Conservation (phyloP, 2,329 filamentous ascomycete species). For the Penicillium sp. region DNA sequence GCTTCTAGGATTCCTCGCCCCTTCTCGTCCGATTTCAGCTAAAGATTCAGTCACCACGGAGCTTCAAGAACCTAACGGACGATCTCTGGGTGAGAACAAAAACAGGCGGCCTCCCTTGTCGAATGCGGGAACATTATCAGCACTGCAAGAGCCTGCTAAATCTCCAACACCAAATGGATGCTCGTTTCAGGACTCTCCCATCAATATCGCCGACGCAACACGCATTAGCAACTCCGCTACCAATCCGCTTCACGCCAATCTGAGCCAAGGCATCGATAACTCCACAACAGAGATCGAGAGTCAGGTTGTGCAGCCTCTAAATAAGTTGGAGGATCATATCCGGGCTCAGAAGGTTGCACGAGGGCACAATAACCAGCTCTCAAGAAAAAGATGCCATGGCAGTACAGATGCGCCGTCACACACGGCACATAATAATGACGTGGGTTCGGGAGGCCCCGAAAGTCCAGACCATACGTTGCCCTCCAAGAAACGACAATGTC, state of each 20-base stretch:
- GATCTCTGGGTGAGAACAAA: not conserved
- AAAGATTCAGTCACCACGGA: not conserved
- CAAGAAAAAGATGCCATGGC: constrained; percentile 15
- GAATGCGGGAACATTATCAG: not conserved
- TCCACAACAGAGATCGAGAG: not conserved
- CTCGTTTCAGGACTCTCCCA: not conserved
- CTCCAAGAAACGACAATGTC: constrained; percentile 19
- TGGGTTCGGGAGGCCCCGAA: not conserved
- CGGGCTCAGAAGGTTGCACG: not conserved
- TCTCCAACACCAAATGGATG: not conserved
- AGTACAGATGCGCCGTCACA: constrained; percentile 1
- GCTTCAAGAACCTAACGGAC: too few relatives aligned
- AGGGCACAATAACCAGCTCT: not conserved
- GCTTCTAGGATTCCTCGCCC: constrained; percentile 8
- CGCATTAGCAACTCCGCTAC: not conserved
- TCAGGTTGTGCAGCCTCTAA: not conserved
- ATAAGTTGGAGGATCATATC: not conserved
- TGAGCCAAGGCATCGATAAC: not conserved
- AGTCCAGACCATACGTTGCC: not conserved
- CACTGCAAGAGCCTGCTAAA: not conserved
- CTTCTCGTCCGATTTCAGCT: not conserved
- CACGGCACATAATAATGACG: not conserved
- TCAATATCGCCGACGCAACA: not conserved
- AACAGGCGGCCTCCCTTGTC: not conserved
- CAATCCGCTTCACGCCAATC: not conserved